Conservation (phyloP, 148 eudicot species). For the Rhododendron kiyosumense region DNA sequence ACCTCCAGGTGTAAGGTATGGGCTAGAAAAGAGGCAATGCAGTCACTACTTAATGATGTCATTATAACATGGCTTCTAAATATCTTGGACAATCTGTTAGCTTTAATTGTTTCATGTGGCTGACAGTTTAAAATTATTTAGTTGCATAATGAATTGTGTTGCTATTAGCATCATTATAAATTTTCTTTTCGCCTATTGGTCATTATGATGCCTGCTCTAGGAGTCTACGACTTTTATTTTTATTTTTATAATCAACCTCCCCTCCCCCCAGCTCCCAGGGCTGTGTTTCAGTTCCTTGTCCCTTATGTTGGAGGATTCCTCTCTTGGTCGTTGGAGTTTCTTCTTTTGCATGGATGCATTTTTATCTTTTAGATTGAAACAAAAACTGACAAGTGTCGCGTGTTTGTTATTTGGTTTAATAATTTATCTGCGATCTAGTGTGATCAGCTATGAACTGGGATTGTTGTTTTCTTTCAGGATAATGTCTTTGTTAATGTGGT, state of each 20-base stretch:
- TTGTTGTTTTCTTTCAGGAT: conserved; percentile 23
- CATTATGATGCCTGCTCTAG: not conserved
- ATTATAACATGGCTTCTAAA: not conserved
- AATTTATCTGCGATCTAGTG: not conserved
- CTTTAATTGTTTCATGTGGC: not conserved
- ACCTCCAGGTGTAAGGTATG: not conserved
- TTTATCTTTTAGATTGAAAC: not conserved
- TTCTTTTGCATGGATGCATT: not conserved
- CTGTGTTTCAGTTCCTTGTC: not conserved
- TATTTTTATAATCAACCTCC: not conserved
- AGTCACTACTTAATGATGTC: not conserved
- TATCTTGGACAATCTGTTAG: not conserved
- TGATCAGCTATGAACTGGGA: not conserved
- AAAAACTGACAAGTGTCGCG: not conserved
- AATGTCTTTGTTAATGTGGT: conserved; percentile 46
- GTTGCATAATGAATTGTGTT: not conserved
- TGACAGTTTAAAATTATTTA: not conserved
- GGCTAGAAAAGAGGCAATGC: not conserved
- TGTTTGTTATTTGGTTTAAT: not conserved
- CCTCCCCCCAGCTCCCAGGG: not conserved
- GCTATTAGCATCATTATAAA: not conserved
- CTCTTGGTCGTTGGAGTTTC: not conserved
- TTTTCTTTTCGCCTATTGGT: not conserved
- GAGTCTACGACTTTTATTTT: not conserved
- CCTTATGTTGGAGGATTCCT: not conserved